Conservation (phyloP, 179 eudicot species). For the Heliamphora pulchella region DNA sequence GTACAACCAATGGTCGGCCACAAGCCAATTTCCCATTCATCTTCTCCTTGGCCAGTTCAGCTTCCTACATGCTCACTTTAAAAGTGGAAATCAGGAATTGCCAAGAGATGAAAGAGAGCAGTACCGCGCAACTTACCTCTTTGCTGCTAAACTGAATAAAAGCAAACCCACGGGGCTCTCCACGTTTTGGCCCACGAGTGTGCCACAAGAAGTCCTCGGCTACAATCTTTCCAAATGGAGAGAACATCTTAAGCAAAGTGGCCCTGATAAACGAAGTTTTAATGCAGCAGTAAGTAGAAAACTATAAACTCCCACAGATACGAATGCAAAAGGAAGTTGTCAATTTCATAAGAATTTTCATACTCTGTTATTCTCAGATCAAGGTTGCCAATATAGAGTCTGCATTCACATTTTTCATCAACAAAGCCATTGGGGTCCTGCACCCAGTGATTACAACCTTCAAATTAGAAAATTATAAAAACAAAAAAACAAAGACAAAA, state of each 20-base stretch:
- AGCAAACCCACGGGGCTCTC: constrained; percentile 91
- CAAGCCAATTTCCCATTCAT: constrained; percentile 77
- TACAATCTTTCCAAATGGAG: constrained; percentile 74
- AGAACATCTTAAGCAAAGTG: constrained; percentile 68
- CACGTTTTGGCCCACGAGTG: constrained; percentile 83
- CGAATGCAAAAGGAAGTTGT: background rate
- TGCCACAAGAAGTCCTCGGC: constrained; percentile 84
- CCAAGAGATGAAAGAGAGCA: background rate
- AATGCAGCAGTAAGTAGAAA: background rate
- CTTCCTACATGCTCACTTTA: constrained; percentile 99
- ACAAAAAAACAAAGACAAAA: too few relatives aligned
- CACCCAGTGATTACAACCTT: constrained; percentile 7
- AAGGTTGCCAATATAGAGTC: constrained; percentile 74
- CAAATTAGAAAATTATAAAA: background rate
- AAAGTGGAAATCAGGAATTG: constrained; percentile 29
- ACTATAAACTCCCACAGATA: background rate
- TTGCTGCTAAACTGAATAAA: constrained; percentile 62
- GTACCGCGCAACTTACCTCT: constrained; percentile 52
- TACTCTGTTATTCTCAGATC: constrained; percentile 82
- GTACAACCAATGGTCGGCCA: constrained; percentile 83
- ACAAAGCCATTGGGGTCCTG: constrained; percentile 38
- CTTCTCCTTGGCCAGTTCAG: constrained; percentile 76
- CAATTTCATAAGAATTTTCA: constrained; percentile 14
- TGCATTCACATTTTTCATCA: constrained; percentile 55
- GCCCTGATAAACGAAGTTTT: constrained; percentile 42